Evolutionary conservation across 805 yeast species (phyloP).

Genomic region (Metschnikowia noctiluminum): DNA sequence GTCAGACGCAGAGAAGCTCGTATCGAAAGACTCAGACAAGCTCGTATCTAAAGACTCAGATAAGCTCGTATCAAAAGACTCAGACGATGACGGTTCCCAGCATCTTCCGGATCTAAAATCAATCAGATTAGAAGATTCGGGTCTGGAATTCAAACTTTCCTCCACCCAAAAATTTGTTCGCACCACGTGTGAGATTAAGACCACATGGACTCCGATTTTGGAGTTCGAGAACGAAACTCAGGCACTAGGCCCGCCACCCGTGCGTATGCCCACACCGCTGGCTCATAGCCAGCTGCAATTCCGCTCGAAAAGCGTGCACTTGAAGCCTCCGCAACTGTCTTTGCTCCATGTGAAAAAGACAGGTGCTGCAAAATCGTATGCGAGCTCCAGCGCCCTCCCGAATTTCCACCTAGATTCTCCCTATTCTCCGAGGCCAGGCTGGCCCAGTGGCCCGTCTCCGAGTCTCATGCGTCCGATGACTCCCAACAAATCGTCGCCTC

Average conservation of each 20-base stretch:
- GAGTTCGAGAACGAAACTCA: conserved; percentile 23
- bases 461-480: neutral
- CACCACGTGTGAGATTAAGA: conserved; percentile 28
- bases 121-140: too few relatives aligned
- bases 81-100: too few relatives aligned
- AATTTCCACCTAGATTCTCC: neutral
- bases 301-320: conserved; percentile 5
- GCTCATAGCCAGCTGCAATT: conserved; percentile 6
- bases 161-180: too few relatives aligned
- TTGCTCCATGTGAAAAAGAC: conserved; percentile 13
- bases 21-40: too few relatives aligned
- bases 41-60: too few relatives aligned
- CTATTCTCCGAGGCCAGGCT: conserved; percentile 3
- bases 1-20: too few relatives aligned
- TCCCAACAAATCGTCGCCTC: conserved; percentile 9
- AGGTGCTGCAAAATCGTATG: conserved; percentile 21
- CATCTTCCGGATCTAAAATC: too few relatives aligned
- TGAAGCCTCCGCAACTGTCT: conserved; percentile 2
- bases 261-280: neutral
- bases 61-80: too few relatives aligned
- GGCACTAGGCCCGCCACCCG: neutral
- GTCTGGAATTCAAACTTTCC: too few relatives aligned
- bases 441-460: neutral
- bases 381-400: conserved; percentile 8
- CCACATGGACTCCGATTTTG: conserved; percentile 39